Evolutionary conservation across 768 basidiomycete genomes (phyloP), one percentile per base, ranked within the genome.

Genomic region (Lentinula sp.): DNA sequence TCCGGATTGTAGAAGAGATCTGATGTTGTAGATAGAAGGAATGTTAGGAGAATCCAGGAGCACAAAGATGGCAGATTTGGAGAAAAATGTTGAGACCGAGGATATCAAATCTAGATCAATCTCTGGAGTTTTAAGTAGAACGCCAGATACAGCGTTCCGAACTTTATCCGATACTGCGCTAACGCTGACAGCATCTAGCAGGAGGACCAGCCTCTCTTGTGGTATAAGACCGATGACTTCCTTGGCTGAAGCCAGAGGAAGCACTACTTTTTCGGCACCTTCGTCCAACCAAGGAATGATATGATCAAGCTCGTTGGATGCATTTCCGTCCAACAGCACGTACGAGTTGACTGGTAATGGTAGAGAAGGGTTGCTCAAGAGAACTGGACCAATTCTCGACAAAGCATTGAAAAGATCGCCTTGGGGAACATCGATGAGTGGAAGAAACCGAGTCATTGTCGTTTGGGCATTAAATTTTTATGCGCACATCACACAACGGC

Each of bases 261-360:
- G 79, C 42, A 97, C 85, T 68, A 94, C 79, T 72, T 91, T 95
- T 66, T 87, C 82, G 2, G 87, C 84, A 23, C 95, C 94, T 21
- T 76, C 75, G 72, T 98, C 91, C 34, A 99, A 83, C 77, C 78
- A 82, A 21, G 82, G 73, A 60, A 84, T 76, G 66, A 86, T 77
- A 23, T 82, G 75, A 58, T 88, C 86, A n/a, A 80, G 57, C 54
- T 81, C 75, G 48, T 78, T 66, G 10, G 79, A 68, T 13, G 72
- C 62, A 64, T 76, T 74, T 59, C 78, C 70, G 59, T 91, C 84
- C 65, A 86, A 75, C 53, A 89, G 77, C 32, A 91, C 69, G 64
- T 82, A 85, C 31, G 73, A 76, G 63, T 75, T 72, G 46, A 73
- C 68, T 23, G 73, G 71, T 71, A 71, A 70, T 67, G 65, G 63